These are phyloP conservation scores for Elsinoe necatrix DNA, from an alignment of 2,329 filamentous ascomycete genomes.

Conservation along the genomic window DNA sequence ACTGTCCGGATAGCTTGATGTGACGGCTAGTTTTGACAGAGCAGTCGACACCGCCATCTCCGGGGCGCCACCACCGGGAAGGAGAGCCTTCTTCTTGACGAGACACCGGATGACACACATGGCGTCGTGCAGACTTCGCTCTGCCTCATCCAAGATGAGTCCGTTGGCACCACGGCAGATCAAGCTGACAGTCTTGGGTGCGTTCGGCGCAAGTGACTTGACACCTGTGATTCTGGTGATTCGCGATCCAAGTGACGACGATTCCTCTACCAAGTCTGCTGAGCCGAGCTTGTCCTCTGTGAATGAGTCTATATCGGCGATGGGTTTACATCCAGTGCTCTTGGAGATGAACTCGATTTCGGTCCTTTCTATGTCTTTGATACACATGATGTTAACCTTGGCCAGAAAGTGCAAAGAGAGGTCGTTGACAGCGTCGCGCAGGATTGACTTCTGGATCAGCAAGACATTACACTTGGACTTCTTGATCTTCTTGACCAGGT, in stretches of 20 bases:
- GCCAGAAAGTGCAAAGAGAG: slow-evolving; percentile 94
- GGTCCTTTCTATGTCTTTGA: slow-evolving; percentile 98
- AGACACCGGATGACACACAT: slow-evolving; percentile 95
- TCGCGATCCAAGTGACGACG: slow-evolving; percentile 74
- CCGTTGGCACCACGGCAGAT: slow-evolving; percentile 90
- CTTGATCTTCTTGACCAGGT: slow-evolving; percentile 99
- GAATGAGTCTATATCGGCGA: slow-evolving; percentile 97
- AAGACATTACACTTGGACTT: slow-evolving; percentile 99
- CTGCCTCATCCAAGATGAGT: slow-evolving; percentile 91
- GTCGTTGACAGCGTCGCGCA: slow-evolving; percentile 95
- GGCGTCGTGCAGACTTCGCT: slow-evolving; percentile 92
- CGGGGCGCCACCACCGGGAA: slow-evolving; percentile 90
- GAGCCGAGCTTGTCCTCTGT: slow-evolving; percentile 95
- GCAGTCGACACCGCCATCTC: slow-evolving; percentile 93
- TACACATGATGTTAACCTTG: slow-evolving; percentile 86
- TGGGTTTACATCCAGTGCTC: slow-evolving; percentile 96
- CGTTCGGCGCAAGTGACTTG: slow-evolving; percentile 51
- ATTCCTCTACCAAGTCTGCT: slow-evolving; percentile 89
- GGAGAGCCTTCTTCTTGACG: slow-evolving; percentile 99
- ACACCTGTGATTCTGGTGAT: slow-evolving; percentile 95
- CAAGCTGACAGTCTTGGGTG: slow-evolving; percentile 81
- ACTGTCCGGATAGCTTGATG: slow-evolving; percentile 80
- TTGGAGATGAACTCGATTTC: slow-evolving; percentile 99
- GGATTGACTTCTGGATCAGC: slow-evolving; percentile 95
- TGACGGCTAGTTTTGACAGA: slow-evolving; percentile 71